phyloP scores from a whole-genome alignment of 805 yeast genomes.

The Teunomyces tritomae region DNA sequence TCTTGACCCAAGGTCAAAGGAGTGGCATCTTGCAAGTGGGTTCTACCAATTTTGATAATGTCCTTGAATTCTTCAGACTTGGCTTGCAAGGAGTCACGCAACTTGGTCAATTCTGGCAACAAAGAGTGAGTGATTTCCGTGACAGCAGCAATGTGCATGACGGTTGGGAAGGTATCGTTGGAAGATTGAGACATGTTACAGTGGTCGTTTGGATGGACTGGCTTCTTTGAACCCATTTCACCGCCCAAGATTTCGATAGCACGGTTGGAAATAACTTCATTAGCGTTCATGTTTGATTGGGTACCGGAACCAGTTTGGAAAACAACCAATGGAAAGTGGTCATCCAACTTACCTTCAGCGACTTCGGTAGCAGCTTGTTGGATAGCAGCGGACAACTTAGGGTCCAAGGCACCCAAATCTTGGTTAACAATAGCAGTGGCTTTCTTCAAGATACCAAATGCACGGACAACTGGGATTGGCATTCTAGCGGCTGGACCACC shows the following conservation, averaged over 20 bases:
- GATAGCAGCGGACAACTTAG: constrained; percentile 79
- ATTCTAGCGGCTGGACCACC: constrained; percentile 89
- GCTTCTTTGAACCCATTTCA: constrained; percentile 82
- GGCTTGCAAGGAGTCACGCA: constrained; percentile 72
- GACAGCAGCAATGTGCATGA: constrained; percentile 99
- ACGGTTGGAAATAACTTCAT: constrained; percentile 97
- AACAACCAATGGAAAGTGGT: constrained; percentile 96
- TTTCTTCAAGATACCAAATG: constrained; percentile 92
- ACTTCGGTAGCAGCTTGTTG: constrained; percentile 95
- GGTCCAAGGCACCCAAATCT: constrained; percentile 75
- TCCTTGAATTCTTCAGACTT: constrained; percentile 81
- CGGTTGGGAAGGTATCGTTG: constrained; percentile 98
- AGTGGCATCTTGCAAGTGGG: constrained; percentile 98
- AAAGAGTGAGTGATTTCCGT: constrained; percentile 74
- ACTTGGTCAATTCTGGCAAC: constrained; percentile 73
- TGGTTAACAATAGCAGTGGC: constrained; percentile 92
- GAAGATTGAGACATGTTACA: constrained; percentile 98
- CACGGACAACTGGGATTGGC: constrained; percentile 87
- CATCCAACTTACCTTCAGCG: constrained; percentile 82
- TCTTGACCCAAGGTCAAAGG: constrained; percentile 98
- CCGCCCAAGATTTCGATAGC: constrained; percentile 97
- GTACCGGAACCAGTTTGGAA: constrained; percentile 99
- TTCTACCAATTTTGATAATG: constrained; percentile 98
- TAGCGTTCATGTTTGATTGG: constrained; percentile 98
- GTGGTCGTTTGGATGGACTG: constrained; percentile 98